phyloP scores from a whole-genome alignment of 495 filamentous ascomycete species.

The Penicillium atrosanguineum region DNA sequence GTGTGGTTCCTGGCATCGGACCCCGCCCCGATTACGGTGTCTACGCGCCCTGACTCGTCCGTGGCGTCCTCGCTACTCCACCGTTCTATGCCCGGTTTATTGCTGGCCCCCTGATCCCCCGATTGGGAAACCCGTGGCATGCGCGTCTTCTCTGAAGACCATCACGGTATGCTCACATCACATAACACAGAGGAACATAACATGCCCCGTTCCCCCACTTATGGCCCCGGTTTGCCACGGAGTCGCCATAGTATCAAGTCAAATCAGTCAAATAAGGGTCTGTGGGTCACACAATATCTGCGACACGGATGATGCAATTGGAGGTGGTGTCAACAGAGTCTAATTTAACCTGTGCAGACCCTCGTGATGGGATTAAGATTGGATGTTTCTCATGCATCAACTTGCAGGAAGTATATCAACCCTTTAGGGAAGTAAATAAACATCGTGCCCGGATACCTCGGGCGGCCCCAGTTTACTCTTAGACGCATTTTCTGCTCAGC shows the following conservation, averaged over 20 bases:
- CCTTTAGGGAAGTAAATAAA: neutral
- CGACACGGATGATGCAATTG: neutral
- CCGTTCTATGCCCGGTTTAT: conserved; percentile 6
- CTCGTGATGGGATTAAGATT: neutral
- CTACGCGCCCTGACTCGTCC: conserved; percentile 7
- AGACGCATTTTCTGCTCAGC: neutral
- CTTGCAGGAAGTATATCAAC: neutral
- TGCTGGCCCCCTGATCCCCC: conserved; percentile 5
- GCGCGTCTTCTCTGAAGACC: neutral
- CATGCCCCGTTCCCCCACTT: neutral
- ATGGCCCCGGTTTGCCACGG: neutral
- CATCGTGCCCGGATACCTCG: neutral
- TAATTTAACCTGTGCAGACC: neutral
- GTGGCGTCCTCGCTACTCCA: neutral
- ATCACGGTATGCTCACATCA: neutral
- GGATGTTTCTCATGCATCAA: neutral
- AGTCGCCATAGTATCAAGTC: neutral
- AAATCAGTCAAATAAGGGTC: neutral
- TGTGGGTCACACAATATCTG: neutral
- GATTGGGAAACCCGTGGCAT: neutral
- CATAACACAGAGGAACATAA: neutral
- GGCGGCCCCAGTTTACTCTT: neutral
- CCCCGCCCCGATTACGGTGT: neutral
- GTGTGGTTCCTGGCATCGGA: conserved; percentile 1
- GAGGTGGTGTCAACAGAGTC: neutral